Evolutionary conservation across 2,329 filamentous ascomycete species (phyloP).

Genomic region (Fusarium coicis): DNA sequence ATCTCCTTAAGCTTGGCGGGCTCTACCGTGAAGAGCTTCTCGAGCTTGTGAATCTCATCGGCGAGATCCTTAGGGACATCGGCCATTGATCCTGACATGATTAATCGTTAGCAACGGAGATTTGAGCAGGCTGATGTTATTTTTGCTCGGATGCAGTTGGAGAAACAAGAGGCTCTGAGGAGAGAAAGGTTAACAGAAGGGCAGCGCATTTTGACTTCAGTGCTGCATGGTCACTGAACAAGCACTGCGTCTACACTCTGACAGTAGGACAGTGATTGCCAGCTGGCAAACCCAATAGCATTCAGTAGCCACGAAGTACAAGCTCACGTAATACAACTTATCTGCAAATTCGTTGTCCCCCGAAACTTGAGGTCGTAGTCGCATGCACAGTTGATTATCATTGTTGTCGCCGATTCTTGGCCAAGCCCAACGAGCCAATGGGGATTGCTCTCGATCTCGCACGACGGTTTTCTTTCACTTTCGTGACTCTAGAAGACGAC

Average conservation of each 20-base stretch:
- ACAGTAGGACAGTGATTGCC: constrained; percentile 25
- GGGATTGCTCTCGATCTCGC: neutral
- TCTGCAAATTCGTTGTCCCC: constrained; percentile 12
- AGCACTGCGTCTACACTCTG: constrained; percentile 3
- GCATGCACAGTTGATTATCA: constrained; percentile 10
- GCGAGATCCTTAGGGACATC: constrained; percentile 89
- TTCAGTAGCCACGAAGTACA: neutral
- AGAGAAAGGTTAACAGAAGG: neutral
- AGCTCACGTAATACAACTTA: constrained; percentile 1
- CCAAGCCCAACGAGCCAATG: neutral
- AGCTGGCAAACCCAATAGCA: constrained; percentile 7
- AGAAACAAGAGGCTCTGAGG: neutral
- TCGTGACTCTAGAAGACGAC: constrained; percentile 1
- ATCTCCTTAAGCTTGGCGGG: constrained; percentile 86
- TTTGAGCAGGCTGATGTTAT: neutral
- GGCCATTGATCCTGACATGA: constrained; percentile 79
- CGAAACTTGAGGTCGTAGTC: constrained; percentile 20
- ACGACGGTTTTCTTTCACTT: neutral
- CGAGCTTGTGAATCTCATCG: constrained; percentile 82
- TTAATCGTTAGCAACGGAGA: constrained; percentile 26
- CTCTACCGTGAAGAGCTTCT: constrained; percentile 84
- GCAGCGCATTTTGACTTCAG: constrained; percentile 4
- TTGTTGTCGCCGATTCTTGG: neutral
- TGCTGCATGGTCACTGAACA: constrained; percentile 7
- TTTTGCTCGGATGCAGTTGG: neutral